Base-by-base conservation (phyloP, 2,329 filamentous ascomycete genomes). In the Chaetomiaceae sp. region DNA sequence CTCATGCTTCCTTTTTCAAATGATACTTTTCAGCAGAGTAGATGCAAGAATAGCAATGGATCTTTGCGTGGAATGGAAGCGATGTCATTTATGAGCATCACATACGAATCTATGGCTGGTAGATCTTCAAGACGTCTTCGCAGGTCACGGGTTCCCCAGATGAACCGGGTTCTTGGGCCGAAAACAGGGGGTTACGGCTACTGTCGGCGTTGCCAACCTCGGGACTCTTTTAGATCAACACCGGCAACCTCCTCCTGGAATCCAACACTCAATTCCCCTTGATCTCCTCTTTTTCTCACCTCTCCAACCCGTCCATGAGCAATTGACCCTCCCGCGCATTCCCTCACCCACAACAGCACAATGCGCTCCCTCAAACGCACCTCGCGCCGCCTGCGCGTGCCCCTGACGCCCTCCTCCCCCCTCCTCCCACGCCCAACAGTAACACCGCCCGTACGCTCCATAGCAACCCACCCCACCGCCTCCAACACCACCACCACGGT, bases 321-420 rank as follows among this genome's bases (percentile, higher is more conserved):
- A 34, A 54, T 59, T 57, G 52, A 43, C 37, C 2, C 38, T 39
- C 9, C 8, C 17, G 14, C 19, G 7, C 23, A 19, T 22, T 3
- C 12, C 36, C n/a, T 6, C 23, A 31, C 25, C 22, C 29, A 48
- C 44, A 43, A 20, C 55, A 31, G 3, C 65, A 70, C 61, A 23
- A 83, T 83, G 80, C 77, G 79, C 64, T 79, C 80, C 59, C 71
- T 83, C 63, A 75, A 79, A 62, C 72, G 75, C 47, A 75, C 73
- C 56, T 73, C 76, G 60, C 71, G 76, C 59, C 73, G 74, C 57
- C 67, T 78, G 62, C 75, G 73, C 52, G 53, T 54, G 9, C 47
- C 60, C 20, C 34, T 59, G 22, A 55, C 29, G 14, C 49, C 54
- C 17, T 56, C 57, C 15, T 52, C 56, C 31, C 60, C 31, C 6